Base-by-base conservation (phyloP, 192 early-diverging fungal species). In the Entomortierella chlamydospora region DNA sequence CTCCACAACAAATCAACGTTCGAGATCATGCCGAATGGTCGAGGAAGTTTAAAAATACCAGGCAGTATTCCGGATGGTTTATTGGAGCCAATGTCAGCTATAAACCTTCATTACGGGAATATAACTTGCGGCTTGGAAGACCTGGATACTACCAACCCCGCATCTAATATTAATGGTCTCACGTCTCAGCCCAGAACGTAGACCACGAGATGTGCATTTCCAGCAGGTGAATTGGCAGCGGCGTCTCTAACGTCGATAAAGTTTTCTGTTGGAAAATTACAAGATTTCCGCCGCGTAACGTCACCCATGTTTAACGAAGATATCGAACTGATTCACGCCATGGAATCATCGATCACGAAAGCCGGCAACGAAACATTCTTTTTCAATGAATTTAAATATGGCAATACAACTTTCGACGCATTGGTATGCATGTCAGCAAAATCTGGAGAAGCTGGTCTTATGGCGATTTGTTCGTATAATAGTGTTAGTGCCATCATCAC, bases 131-230 rank as follows among this genome's bases (percentile, higher is more conserved):
- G 2, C 20, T 47, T 20, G 20, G 15, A 20, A 12, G 45, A 47
- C 12, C 15, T 12, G 2, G 15, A 20, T 47, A 12, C 45, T 20
- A 20, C 15, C 34, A 20, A 47, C 8, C 15, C 12, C 34, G 4
- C 34, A 41, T 13, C 39, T 9, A 13, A 41, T n/a, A 13, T 20
- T 2, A 47, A 53, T 25, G 50, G 50, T 22, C 13, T 53, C 15
- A 64, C 50, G 0, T 34, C 30, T 12, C 1, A 17, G 4, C 62
- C 62, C 2, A 39, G 1, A 20, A 64, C 62, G 2, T 18, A 4
- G 15, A 64, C 34, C 50, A 64, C 50, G 2, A 64, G 47, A 34
- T 51, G 62, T 42, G 62, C 53, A 50, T 7, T 23, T 15, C 29
- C 50, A 39, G 3, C 30, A 2, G 49, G 33, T 2, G 50, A 64